Conservation (phyloP, 805 yeast species). For the Teunomyces stri region DNA sequence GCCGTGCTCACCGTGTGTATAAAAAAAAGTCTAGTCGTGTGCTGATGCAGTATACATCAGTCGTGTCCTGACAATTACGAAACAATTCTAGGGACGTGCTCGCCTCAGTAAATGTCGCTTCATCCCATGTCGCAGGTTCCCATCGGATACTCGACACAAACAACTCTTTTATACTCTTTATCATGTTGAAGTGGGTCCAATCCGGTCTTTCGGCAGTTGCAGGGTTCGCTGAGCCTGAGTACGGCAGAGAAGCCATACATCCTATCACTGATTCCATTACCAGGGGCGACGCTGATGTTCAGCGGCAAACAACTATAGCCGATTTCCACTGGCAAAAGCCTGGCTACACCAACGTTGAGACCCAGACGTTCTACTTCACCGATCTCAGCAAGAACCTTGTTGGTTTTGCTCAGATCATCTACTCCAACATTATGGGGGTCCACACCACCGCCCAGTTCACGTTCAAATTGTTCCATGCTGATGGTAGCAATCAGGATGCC, state of each 20-base stretch:
- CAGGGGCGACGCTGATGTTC: conserved; percentile 40
- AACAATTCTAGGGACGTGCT: not conserved
- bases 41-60: not conserved
- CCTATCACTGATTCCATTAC: conserved; percentile 64
- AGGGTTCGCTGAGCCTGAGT: conserved; percentile 96
- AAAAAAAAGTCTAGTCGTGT: not conserved
- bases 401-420: conserved; percentile 93
- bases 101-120: not conserved
- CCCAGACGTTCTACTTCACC: conserved; percentile 86
- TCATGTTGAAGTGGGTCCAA: conserved; percentile 82
- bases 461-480: conserved; percentile 67
- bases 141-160: not conserved
- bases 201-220: conserved; percentile 90
- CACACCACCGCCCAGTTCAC: conserved; percentile 93
- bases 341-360: conserved; percentile 85
- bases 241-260: conserved; percentile 89
- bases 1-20: not conserved
- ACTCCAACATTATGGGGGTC: conserved; percentile 85
- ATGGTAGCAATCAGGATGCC: conserved; percentile 33
- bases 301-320: conserved; percentile 52
- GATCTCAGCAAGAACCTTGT: conserved; percentile 58
- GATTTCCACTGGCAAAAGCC: conserved; percentile 81
- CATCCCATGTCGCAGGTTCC: not conserved
- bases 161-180: not conserved
- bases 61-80: not conserved